Percentiles rank a stretch among this genome's conserved stretches.
Conservation (phyloP, 2,329 filamentous ascomycete species). For the Zymoseptoria ardabiliae region DNA sequence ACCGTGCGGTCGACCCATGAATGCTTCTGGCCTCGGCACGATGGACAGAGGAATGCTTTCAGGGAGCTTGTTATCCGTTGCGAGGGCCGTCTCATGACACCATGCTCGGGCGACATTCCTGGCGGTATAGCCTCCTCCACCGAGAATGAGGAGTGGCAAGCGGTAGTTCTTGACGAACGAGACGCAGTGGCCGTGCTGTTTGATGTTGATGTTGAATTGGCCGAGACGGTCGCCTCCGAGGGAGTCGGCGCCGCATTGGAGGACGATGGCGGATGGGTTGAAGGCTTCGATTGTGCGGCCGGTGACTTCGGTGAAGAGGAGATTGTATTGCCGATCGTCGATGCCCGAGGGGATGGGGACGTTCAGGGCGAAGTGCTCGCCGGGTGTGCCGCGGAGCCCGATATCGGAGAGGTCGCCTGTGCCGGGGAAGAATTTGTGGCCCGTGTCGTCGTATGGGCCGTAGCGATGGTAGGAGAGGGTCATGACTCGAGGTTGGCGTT, state of each 20-base stretch:
- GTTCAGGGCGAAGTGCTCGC: constrained; percentile 62
- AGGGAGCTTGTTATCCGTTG: constrained; percentile 65
- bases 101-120: constrained; percentile 93
- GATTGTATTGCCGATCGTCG: constrained; percentile 68
- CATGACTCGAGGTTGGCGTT: constrained; percentile 81
- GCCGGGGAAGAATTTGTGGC: constrained; percentile 55
- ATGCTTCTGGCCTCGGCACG: constrained; percentile 80
- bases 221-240: constrained; percentile 88
- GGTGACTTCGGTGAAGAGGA: constrained; percentile 76
- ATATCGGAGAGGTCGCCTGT: constrained; percentile 61
- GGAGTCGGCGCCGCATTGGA: constrained; percentile 94
- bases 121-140: constrained; percentile 92
- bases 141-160: constrained; percentile 80
- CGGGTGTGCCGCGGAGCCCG: constrained; percentile 66
- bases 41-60: constrained; percentile 65
- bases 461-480: constrained; percentile 97
- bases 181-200: constrained; percentile 87
- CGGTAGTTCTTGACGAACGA: constrained; percentile 75
- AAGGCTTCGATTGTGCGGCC: constrained; percentile 72
- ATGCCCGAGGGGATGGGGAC: constrained; percentile 63
- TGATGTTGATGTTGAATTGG: constrained; percentile 93
- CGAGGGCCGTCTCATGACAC: constrained; percentile 93
- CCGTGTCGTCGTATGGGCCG: constrained; percentile 59
- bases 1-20: constrained; percentile 66
- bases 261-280: constrained; percentile 80